Evolutionary conservation across 345 rosid genomes (phyloP), one percentile per base, ranked within the genome.

Genomic region (Camelina neglecta): DNA sequence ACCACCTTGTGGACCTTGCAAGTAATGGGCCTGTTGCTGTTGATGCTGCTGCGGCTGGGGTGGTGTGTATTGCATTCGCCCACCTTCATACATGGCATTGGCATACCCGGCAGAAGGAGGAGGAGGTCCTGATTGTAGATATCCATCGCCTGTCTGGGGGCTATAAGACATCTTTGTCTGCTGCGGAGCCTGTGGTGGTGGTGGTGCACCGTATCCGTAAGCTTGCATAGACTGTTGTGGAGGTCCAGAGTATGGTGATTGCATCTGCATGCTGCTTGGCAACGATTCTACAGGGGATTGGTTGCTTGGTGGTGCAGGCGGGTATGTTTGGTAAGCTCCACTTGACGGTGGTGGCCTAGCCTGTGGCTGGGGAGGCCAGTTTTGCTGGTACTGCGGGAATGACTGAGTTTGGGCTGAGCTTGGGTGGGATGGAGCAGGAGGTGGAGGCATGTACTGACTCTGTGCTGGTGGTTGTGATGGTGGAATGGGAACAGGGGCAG

Each of bases 141-240:
- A 96, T 2, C 88, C 90, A 60, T 96, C 98, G 9, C 86, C 76
- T 0, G 85, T 65, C 60, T 84, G 98, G 21, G 83, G 73, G 60
- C 83, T 92, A 55, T 79, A 93, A 24, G 79, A 69, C 56, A 84
- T 84, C 80, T 93, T 91, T 29, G 88, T 81, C 81, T 85, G 93
- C 79, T 88, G 97, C 15, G 91, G 79, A 69, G 82, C 86, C 54
- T 85, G 87, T 56, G 89, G 96, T 55, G 60, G 59, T 47, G 51
- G 96, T 72, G 88, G 92, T 48, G 82, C 77, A 16, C 89, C 85
- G 64, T 93, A 93, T 35, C 97, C 96, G 74, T 93, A 96, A 66
- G 93, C 81, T 57, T 85, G 89, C 81, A 82, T 83, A 20, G 98
- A 64, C 45, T 81, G 84, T 62, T 82, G 97, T 24, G 98, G 91